Base-by-base conservation (phyloP, 768 basidiomycete species). In the Cytidiella melzeri region DNA sequence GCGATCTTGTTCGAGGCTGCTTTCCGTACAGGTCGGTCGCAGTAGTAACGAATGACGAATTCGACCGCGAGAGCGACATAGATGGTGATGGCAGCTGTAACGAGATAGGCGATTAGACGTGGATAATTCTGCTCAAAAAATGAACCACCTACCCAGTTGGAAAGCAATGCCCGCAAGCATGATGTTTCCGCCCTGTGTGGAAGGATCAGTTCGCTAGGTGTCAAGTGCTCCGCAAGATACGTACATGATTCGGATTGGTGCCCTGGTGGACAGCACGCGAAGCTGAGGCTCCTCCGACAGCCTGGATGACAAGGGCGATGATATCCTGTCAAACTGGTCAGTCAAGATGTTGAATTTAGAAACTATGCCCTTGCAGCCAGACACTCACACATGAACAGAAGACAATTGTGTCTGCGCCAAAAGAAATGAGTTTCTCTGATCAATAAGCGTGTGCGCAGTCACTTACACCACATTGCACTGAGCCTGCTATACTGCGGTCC, bases 271-370 rank as follows among this genome's bases (percentile, higher is more conserved):
- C 58, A 12, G 65, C 55, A 4, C 50, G 45, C 10, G 52, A 55
- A 15, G 81, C 81, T n/a, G 70, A 55, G 0, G 74, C 83, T 21
- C 84, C 84, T 30, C 84, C 84, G n/a, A 74, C 65, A 24, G 76
- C 81, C 64, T 87, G 84, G 3, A 83, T 62, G 5, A 80, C 63
- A 20, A 87, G 70, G 7, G 82, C 74, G 19, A 80, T 61, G n/a
- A 83, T 57, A 57, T 87, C 85, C 59, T 64, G 34, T 13, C 43
- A 19, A 25, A 15, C 13, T 23, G 6, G 38, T 47, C 5, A 40
- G n/a, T n/a, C n/a, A n/a, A n/a, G n/a, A n/a, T n/a, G n/a, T n/a
- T n/a, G 21, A 13, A 38, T 13, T 6, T 12, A 11, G 28, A 23
- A 11, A 11, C 38, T 5, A 37, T 36, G 1, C 9, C 4, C 37